Conservation (phyloP, 345 rosid species). For the Citrus sp. region DNA sequence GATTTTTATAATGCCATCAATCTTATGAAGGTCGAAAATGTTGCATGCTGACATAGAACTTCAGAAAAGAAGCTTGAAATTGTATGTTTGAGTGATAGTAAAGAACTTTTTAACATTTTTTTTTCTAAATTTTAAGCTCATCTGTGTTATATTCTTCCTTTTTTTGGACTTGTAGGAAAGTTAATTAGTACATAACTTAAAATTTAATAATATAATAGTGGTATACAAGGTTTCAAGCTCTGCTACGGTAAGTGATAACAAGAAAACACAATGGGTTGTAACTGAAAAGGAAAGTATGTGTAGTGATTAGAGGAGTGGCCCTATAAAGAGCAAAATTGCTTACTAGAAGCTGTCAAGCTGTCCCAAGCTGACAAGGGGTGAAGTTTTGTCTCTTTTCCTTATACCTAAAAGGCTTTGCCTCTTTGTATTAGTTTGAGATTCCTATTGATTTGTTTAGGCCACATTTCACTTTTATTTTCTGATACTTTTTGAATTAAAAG, state of each 20-base stretch:
- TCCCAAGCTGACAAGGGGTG: background rate
- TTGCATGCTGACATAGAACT: background rate
- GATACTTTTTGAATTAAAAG: background rate
- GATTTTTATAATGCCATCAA: background rate
- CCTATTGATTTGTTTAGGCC: background rate
- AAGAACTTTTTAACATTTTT: background rate
- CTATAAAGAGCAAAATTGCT: background rate
- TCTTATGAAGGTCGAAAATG: background rate
- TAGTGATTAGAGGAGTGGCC: background rate
- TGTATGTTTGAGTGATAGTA: background rate
- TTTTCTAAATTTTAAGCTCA: background rate
- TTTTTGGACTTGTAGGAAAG: background rate
- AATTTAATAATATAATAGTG: background rate
- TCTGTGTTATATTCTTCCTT: background rate
- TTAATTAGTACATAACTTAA: background rate
- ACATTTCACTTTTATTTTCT: background rate
- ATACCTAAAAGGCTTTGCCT: background rate
- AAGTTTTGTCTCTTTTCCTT: background rate
- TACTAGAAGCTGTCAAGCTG: background rate
- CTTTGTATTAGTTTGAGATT: background rate
- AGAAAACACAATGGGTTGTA: background rate
- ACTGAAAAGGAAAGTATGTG: background rate
- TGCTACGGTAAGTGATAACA: background rate
- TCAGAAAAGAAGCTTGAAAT: background rate
- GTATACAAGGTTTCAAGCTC: background rate